Evolutionary conservation across 192 early-diverging fungal species (phyloP), one percentile per base, ranked within the genome.

Genomic region (Backusella australiensis): DNA sequence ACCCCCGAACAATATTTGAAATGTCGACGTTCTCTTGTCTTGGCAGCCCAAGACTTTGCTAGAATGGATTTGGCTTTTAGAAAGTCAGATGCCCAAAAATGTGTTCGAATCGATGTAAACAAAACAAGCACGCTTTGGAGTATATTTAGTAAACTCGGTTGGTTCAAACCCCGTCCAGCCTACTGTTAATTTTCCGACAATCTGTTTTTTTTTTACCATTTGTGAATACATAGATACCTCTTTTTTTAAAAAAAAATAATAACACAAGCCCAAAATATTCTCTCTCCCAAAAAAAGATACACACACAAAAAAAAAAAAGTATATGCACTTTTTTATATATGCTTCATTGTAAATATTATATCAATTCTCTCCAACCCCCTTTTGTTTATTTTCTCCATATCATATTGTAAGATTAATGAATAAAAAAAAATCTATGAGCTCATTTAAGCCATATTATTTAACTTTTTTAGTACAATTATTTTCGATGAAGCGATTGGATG

Each of bases 71-170:
- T 72, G 2, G 82, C 87, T 1, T 97, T 97, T 81, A 91, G 93
- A 69, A 98, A 98, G 81, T 90, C 92, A 72, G 96, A 96, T 81
- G 96, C 96, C 3, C 95, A 98, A 86, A 90, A 91, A 67, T 86
- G 95, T 78, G 94, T 91, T 68, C 89, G 93, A 41, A 92, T 98
- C 35, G 96, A 98, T 78, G 96, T 98, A 75, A 98, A 98, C 89
- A 98, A 98, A 82, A 91, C 91, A 23, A 92, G 90, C 78, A 90
- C 93, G 77, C 85, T 98, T 8, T 96, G 93, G 85, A 94, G 94
- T 77, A 93, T 95, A 88, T 98, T 94, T 85, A 90, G 90, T 34
- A 83, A 83, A 46, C 83, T 96, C 38, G 95, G 94, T 65, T 98
- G 96, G 96, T 88, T 98, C 29, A 72, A 63, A 12, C 74, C 74